These are phyloP conservation scores for Corylus avellana DNA, from an alignment of 306 rosid genomes.

Conservation along the genomic window DNA sequence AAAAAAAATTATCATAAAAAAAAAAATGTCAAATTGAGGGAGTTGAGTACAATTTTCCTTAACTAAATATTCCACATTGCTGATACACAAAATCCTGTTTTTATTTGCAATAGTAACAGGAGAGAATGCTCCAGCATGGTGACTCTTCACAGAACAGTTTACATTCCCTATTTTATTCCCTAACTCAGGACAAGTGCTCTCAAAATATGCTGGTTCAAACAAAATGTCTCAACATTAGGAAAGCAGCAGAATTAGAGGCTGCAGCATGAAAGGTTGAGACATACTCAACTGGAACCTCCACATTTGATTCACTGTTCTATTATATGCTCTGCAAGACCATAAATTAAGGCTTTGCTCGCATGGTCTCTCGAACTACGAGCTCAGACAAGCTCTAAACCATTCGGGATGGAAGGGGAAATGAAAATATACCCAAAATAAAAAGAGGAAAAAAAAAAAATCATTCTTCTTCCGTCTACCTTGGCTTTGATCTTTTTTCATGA, in stretches of 20 bases:
- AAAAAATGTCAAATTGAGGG: too few relatives aligned
- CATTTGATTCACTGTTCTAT: slow-evolving; percentile 27
- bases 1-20: too few relatives aligned
- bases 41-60: not conserved
- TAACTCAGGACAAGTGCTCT: slow-evolving; percentile 25
- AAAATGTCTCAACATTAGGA: slow-evolving; percentile 21
- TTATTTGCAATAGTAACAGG: slow-evolving; percentile 40
- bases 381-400: slow-evolving; percentile 27
- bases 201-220: slow-evolving; percentile 29
- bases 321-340: slow-evolving; percentile 33
- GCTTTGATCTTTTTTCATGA: slow-evolving; percentile 39
- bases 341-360: slow-evolving; percentile 36
- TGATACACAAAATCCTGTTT: slow-evolving; percentile 13
- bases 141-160: slow-evolving; percentile 31
- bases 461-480: slow-evolving; percentile 35
- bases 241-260: slow-evolving; percentile 25
- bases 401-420: slow-evolving; percentile 2
- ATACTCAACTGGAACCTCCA: slow-evolving; percentile 14
- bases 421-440: slow-evolving; percentile 15
- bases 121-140: slow-evolving; percentile 36
- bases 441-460: slow-evolving; percentile 9
- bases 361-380: slow-evolving; percentile 34
- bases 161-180: slow-evolving; percentile 52
- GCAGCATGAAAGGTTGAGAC: slow-evolving; percentile 28
- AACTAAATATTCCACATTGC: not conserved